Percentiles rank a stretch among this genome's conserved stretches.
Evolutionary conservation across 73 alveolate species (phyloP).

Genomic region (Paramecium tetraurelia): DNA sequence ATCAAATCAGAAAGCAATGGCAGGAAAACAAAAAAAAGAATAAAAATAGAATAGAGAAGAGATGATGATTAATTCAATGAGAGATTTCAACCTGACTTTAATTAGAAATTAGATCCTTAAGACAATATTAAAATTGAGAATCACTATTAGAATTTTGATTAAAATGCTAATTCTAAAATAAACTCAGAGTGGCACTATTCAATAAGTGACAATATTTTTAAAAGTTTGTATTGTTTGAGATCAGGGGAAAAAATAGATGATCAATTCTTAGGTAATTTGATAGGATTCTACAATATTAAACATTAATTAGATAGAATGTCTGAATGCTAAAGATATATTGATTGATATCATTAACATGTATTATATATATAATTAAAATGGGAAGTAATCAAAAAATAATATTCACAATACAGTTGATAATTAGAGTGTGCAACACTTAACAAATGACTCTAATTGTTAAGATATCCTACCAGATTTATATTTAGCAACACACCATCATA

Average conservation of each 20-base stretch:
- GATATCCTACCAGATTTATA: neutral
- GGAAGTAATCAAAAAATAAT: neutral
- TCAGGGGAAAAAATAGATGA: neutral
- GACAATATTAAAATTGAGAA: neutral
- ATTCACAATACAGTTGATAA: neutral
- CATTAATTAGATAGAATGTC: neutral
- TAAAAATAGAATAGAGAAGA: neutral
- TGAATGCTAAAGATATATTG: neutral
- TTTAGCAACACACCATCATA: no score
- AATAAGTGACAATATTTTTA: neutral
- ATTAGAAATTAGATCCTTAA: neutral
- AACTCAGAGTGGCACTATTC: neutral
- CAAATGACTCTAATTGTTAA: slow-evolving; percentile 17
- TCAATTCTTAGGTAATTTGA: neutral
- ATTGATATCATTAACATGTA: neutral
- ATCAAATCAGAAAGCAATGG: neutral
- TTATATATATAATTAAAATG: neutral
- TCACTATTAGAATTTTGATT: neutral
- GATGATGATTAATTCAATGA: neutral
- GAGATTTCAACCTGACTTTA: neutral
- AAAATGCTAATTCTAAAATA: neutral
- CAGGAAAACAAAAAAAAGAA: neutral
- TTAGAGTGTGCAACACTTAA: neutral
- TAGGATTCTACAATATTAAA: neutral
- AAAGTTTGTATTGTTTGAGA: neutral